A percentile compares a stretch with the other conserved stretches of the same genome.
These are phyloP conservation scores for Ophioceras dolichostomum DNA, from an alignment of 2,329 filamentous ascomycete genomes.

Conservation along the genomic window DNA sequence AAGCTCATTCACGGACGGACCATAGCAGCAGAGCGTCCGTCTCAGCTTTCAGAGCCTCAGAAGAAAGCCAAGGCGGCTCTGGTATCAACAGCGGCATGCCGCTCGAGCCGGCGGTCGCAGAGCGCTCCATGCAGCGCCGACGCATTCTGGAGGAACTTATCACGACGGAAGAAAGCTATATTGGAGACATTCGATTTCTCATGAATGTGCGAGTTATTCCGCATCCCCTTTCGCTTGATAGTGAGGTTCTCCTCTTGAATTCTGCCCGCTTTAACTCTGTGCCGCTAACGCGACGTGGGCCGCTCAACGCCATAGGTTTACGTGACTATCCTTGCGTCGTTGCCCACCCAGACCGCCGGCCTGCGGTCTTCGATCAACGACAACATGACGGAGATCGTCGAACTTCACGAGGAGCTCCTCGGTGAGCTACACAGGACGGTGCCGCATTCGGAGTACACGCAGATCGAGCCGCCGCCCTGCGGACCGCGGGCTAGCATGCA, in stretches of 20 bases:
- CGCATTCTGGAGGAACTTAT: slow-evolving; percentile 78
- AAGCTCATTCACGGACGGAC: slow-evolving; percentile 44
- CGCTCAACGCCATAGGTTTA: no score
- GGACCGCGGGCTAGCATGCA: slow-evolving; percentile 2
- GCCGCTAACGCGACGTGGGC: no score
- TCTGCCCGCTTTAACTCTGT: not conserved
- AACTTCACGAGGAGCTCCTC: slow-evolving; percentile 73
- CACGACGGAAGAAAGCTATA: slow-evolving; percentile 76
- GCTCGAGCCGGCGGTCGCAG: slow-evolving; percentile 56
- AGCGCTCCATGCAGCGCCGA: slow-evolving; percentile 62
- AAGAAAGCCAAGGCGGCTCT: slow-evolving; percentile 36
- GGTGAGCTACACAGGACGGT: slow-evolving; percentile 59
- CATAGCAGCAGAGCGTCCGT: slow-evolving; percentile 51
- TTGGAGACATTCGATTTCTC: slow-evolving; percentile 75
- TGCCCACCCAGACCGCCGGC: slow-evolving; percentile 50
- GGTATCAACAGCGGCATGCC: slow-evolving; percentile 41
- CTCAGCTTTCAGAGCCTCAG: slow-evolving; percentile 46
- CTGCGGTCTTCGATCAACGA: slow-evolving; percentile 63
- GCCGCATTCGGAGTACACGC: slow-evolving; percentile 53
- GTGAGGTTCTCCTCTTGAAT: no score
- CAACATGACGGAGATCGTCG: slow-evolving; percentile 68
- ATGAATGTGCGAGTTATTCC: slow-evolving; percentile 59
- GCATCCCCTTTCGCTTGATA: not conserved
- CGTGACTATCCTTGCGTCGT: slow-evolving; percentile 60
- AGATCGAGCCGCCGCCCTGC: slow-evolving; percentile 18